Evolutionary conservation across 2,329 filamentous ascomycete species (phyloP).

Genomic region (Scytalidium lignicola): DNA sequence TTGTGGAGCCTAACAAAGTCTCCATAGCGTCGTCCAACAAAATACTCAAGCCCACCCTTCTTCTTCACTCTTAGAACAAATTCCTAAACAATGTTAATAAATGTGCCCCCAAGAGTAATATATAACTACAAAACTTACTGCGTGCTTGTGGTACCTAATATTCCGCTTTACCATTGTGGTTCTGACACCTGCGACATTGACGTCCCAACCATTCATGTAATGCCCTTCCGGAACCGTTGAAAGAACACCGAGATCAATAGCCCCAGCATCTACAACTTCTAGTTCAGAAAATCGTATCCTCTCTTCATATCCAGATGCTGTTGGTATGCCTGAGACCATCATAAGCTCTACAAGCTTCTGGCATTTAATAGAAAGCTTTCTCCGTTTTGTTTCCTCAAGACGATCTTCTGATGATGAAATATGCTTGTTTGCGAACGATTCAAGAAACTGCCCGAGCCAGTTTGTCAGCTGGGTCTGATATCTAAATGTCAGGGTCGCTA

Average conservation of each 20-base stretch:
- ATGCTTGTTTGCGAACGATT: conserved; percentile 94
- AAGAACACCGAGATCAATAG: conserved; percentile 84
- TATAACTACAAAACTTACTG: conserved; percentile 49
- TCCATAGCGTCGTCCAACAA: conserved; percentile 80
- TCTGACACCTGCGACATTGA: conserved; percentile 88
- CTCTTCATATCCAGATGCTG: conserved; percentile 95
- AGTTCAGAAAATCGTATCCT: conserved; percentile 94
- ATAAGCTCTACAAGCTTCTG: conserved; percentile 96
- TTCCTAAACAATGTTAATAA: conserved; percentile 48
- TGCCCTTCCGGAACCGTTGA: conserved; percentile 87
- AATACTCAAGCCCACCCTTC: conserved; percentile 68
- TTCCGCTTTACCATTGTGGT: conserved; percentile 78
- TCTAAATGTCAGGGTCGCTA: background rate
- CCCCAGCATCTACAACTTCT: conserved; percentile 89
- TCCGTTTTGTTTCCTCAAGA: conserved; percentile 90
- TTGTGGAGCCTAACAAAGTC: conserved; percentile 81
- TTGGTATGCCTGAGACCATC: conserved; percentile 98
- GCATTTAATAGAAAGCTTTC: conserved; percentile 86
- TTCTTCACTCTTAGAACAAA: conserved; percentile 84
- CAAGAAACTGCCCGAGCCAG: conserved; percentile 67
- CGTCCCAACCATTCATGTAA: conserved; percentile 91
- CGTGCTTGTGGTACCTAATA: conserved; percentile 85
- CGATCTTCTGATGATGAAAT: conserved; percentile 97
- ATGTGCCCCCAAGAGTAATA: background rate
- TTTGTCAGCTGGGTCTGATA: background rate